Percentiles rank a stretch among this genome's conserved stretches.
phyloP scores from a whole-genome alignment of 2,329 filamentous ascomycete genomes.

The Ophiostoma piceae region DNA sequence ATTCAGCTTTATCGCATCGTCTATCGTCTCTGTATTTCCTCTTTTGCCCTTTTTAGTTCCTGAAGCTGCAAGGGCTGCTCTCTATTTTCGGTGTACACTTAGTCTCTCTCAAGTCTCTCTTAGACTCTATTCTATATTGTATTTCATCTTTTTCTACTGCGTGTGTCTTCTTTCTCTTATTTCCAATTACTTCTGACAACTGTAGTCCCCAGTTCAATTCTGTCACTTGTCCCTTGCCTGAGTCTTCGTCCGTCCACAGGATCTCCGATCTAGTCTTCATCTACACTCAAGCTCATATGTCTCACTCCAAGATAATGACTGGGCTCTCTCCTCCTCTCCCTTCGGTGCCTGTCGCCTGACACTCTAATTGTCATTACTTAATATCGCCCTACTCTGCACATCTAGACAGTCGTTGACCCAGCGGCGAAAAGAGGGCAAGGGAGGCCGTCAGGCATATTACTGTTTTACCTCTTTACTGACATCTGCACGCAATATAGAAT shows the following conservation, averaged over 20 bases:
- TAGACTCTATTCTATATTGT: background rate
- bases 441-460: slow-evolving; percentile 2
- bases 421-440: background rate
- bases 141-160: background rate
- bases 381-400: background rate
- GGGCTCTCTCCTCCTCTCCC: background rate
- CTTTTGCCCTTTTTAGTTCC: background rate
- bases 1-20: too few species aligned
- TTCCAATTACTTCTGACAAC: background rate
- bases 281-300: background rate
- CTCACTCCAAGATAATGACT: background rate
- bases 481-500: background rate
- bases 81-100: background rate
- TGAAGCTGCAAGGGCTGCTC: background rate
- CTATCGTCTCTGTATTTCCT: background rate
- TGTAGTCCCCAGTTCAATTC: background rate
- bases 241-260: background rate
- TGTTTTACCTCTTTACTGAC: background rate
- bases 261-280: slow-evolving; percentile 2
- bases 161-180: background rate
- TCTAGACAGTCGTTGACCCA: too few species aligned
- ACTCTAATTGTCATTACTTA: background rate
- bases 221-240: background rate
- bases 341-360: background rate
- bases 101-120: too few species aligned